phyloP scores from a whole-genome alignment of 345 rosid species.

The Arabidopsis thaliana region DNA sequence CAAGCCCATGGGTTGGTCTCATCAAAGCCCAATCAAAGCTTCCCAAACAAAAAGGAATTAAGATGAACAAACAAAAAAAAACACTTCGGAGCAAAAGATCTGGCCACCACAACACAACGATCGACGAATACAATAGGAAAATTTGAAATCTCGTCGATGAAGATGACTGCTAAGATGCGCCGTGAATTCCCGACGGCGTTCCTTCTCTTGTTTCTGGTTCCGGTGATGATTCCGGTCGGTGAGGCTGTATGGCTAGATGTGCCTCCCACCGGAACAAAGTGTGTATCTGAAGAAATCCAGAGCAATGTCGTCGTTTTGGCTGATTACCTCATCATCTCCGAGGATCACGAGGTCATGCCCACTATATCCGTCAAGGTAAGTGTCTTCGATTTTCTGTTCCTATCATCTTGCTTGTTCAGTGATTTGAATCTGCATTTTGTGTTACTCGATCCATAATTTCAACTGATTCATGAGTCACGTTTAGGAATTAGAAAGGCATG shows the following conservation, averaged over 20 bases:
- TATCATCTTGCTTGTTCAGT: conserved; percentile 17
- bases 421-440: conserved; percentile 29
- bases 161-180: conserved; percentile 14
- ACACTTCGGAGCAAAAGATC: conserved; percentile 16
- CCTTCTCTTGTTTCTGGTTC: conserved; percentile 9
- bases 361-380: conserved; percentile 67
- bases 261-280: conserved; percentile 84
- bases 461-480: neutral
- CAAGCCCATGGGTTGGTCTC: neutral
- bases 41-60: neutral
- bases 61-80: neutral
- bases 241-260: conserved; percentile 80
- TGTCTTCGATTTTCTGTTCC: neutral
- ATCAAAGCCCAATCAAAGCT: conserved; percentile 20
- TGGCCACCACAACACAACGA: conserved; percentile 19
- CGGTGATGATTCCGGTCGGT: conserved; percentile 12
- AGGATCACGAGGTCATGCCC: conserved; percentile 49
- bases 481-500: neutral
- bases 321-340: conserved; percentile 73
- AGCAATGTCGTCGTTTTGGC: conserved; percentile 79
- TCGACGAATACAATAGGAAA: conserved; percentile 13
- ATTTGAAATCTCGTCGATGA: conserved; percentile 25
- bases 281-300: conserved; percentile 95
- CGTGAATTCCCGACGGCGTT: neutral
- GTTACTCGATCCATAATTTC: conserved; percentile 28